Conservation (phyloP, 352 stramenopile genomes). For the Peronospora farinosa region DNA sequence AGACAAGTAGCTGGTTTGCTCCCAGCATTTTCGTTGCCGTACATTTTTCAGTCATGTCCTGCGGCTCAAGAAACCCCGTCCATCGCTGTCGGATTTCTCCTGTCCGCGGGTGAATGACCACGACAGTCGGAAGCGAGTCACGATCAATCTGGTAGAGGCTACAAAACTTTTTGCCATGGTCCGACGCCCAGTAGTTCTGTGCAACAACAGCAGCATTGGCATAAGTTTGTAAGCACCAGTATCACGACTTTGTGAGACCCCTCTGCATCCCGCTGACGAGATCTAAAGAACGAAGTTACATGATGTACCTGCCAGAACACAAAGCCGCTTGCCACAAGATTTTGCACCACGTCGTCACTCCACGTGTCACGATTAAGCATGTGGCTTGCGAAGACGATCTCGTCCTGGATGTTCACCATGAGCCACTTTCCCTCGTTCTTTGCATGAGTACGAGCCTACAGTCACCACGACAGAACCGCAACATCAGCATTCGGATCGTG, state of each 20-base stretch:
- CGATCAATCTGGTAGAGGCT: slow-evolving; percentile 73
- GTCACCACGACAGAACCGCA: background rate
- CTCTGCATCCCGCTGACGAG: background rate
- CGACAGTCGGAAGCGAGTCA: slow-evolving; percentile 56
- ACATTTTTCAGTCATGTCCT: slow-evolving; percentile 73
- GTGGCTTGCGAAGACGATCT: slow-evolving; percentile 92
- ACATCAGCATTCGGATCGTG: background rate
- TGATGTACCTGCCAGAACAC: slow-evolving; percentile 89
- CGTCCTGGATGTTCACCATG: slow-evolving; percentile 91
- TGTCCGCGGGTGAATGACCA: slow-evolving; percentile 73
- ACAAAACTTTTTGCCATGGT: slow-evolving; percentile 81
- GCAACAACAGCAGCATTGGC: slow-evolving; percentile 2
- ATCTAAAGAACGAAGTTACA: background rate
- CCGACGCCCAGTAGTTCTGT: slow-evolving; percentile 70
- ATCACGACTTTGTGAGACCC: background rate
- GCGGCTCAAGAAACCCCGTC: slow-evolving; percentile 62
- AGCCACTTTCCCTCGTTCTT: slow-evolving; percentile 89
- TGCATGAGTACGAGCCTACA: slow-evolving; percentile 56
- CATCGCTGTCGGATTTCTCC: slow-evolving; percentile 61
- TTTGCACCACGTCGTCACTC: slow-evolving; percentile 92
- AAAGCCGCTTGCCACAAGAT: slow-evolving; percentile 90
- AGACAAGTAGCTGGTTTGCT: background rate
- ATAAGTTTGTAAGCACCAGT: slow-evolving; percentile 1
- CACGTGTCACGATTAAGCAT: slow-evolving; percentile 94
- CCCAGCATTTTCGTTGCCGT: slow-evolving; percentile 8